Evolutionary conservation across 805 yeast genomes (phyloP), one percentile per base, ranked within the genome.

Genomic region (Candida michaelii): DNA sequence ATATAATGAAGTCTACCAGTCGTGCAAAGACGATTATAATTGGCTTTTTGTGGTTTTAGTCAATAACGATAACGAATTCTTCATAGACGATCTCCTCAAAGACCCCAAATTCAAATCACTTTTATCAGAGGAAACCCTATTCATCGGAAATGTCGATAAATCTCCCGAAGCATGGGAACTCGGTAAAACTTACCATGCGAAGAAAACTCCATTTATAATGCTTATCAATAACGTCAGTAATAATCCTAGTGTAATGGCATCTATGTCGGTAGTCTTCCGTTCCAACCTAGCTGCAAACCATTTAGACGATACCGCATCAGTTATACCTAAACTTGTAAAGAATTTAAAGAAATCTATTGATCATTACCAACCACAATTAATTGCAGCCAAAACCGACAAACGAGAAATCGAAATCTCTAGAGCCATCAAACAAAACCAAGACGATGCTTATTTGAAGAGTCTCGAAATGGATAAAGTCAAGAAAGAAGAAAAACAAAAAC

Each of bases 381-480:
- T 71, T 4, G 49, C 67, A 1, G 59, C 66, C 21, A 53, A 66
- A 21, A 57, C 58, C 30, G 76, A 71, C 45, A 63, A 65, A 47
- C 66, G 60, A 45, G 75, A 69, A 45, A 64, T 68, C 35, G 74
- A 71, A 45, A 49, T 61, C 39, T 56, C 71, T 17, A 49, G 76
- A 12, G 18, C 65, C 17, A 50, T 71, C 24, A 69, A 68, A 37
- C 68, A 67, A 42, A 65, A 65, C 44, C 76, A 71, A 46, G 74
- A 71, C 47, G 65, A 62, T 39, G 75, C 75, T 3, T 71, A 68
- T 48, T 47, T 54, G 34, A 62, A 66, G 46, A 68, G 74, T 9
- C 54, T 71, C 17, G 63, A 73, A 27, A 69, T 66, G 36, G 93
- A 86, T 60, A 71, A 66, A 49, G 50, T 70, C 31, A 80, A 82